Evolutionary conservation across 2,329 filamentous ascomycete species (phyloP).

Genomic region (Xylariaceae sp.): DNA sequence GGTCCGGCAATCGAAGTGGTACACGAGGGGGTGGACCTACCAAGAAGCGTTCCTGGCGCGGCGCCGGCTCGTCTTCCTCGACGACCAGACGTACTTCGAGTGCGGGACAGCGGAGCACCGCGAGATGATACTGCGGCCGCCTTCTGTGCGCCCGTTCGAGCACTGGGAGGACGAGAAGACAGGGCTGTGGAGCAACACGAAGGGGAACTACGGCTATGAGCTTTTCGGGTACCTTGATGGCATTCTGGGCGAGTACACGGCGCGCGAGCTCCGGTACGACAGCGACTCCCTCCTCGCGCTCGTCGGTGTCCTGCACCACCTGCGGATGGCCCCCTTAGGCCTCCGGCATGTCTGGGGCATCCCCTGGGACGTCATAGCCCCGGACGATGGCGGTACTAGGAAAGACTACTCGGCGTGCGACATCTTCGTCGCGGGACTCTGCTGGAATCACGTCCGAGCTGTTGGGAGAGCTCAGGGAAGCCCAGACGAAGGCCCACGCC

Average conservation of each 20-base stretch:
- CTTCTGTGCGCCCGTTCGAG: constrained; percentile 7
- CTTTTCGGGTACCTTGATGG: no score
- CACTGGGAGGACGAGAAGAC: no score
- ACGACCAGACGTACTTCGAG: constrained; percentile 28
- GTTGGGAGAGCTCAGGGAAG: constrained; percentile 3
- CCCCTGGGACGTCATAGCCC: no score
- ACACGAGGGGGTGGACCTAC: constrained; percentile 38
- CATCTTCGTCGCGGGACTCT: background rate
- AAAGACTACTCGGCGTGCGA: no score
- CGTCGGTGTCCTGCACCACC: constrained; percentile 16
- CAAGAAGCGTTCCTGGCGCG: constrained; percentile 38
- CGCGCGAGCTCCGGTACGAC: constrained; percentile 16
- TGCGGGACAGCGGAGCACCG: constrained; percentile 3
- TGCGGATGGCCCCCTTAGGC: background rate
- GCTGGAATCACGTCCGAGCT: background rate
- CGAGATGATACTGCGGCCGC: background rate
- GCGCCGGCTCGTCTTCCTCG: constrained; percentile 37
- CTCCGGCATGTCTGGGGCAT: constrained; percentile 22
- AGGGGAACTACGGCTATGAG: no score
- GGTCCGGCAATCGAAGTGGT: constrained; percentile 20
- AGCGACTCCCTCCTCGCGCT: constrained; percentile 20
- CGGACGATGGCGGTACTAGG: no score
- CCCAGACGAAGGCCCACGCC: background rate
- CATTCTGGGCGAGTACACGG: constrained; percentile 10
- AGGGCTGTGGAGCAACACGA: background rate